phyloP scores from a whole-genome alignment of 768 basidiomycete genomes.

The Boletus reticuloceps region DNA sequence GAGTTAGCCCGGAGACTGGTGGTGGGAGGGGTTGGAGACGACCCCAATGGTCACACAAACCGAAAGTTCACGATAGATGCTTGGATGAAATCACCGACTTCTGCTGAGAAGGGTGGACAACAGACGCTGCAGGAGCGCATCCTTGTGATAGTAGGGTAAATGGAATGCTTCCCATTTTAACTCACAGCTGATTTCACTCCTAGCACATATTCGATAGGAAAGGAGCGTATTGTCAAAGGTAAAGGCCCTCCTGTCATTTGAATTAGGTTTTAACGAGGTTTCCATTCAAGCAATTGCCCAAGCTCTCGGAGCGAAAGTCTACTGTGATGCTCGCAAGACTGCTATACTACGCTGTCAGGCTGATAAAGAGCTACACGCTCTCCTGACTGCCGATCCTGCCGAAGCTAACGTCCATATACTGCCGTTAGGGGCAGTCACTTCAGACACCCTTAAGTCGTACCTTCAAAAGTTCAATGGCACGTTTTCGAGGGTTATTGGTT shows the following conservation, averaged over 20 bases:
- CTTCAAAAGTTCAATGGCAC: slow-evolving; percentile 67
- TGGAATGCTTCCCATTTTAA: not conserved
- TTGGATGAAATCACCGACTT: slow-evolving; percentile 43
- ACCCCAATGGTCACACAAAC: slow-evolving; percentile 21
- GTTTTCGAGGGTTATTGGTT: slow-evolving; percentile 73
- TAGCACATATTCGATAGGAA: slow-evolving; percentile 96
- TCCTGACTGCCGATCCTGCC: slow-evolving; percentile 75
- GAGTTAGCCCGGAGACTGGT: slow-evolving; percentile 69
- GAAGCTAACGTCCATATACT: slow-evolving; percentile 84
- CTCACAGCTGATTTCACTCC: not conserved
- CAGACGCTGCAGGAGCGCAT: slow-evolving; percentile 38
- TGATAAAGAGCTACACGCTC: slow-evolving; percentile 75
- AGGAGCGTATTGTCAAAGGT: slow-evolving; percentile 98
- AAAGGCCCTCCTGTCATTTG: not conserved
- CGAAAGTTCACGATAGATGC: slow-evolving; percentile 43
- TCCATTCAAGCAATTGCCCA: slow-evolving; percentile 71
- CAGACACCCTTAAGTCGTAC: slow-evolving; percentile 77
- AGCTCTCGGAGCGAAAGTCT: slow-evolving; percentile 78
- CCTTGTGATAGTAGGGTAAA: slow-evolving; percentile 74
- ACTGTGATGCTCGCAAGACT: slow-evolving; percentile 83
- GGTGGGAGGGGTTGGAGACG: slow-evolving; percentile 35
- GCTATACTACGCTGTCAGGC: slow-evolving; percentile 80
- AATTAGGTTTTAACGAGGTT: not conserved
- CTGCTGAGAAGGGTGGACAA: slow-evolving; percentile 29
- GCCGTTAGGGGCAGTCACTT: slow-evolving; percentile 70